Conservation (phyloP, 139 green algal species). For the Micromonas commoda region DNA sequence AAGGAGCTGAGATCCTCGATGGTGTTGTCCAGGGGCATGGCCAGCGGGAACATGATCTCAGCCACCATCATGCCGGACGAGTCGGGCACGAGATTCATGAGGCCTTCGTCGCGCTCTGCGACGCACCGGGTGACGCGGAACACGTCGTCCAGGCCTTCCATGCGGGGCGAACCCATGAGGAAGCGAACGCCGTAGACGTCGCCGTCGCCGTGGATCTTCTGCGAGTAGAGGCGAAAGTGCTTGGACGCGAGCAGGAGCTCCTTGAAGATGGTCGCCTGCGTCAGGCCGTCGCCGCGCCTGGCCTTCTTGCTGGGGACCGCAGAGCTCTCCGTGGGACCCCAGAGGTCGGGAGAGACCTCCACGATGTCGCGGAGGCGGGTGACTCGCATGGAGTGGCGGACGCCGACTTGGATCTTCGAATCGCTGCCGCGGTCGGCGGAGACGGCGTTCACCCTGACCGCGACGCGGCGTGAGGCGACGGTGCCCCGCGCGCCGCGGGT, state of each 20-base stretch:
- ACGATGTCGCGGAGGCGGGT: constrained; percentile 15
- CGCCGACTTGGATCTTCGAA: neutral
- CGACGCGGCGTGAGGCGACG: too few relatives aligned
- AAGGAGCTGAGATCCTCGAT: neutral
- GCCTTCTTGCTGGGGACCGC: neutral
- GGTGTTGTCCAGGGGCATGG: neutral
- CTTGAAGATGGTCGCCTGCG: constrained; percentile 4
- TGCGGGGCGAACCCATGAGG: constrained; percentile 11
- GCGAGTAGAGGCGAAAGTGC: constrained; percentile 16
- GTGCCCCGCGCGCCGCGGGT: too few relatives aligned
- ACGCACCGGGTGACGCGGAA: constrained; percentile 7
- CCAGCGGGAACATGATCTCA: neutral
- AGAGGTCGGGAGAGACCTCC: constrained; percentile 9
- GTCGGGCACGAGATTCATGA: constrained; percentile 9
- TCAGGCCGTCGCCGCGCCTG: neutral
- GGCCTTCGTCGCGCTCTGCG: neutral
- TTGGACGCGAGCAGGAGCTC: neutral
- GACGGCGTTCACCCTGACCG: too few relatives aligned
- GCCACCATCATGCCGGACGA: neutral
- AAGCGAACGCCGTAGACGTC: neutral
- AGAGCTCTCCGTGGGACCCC: neutral
- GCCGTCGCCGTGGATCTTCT: neutral
- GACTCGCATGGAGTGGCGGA: constrained; percentile 1
- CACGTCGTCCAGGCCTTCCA: constrained; percentile 23
- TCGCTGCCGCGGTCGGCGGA: neutral